Percentiles rank a stretch among this genome's conserved stretches.
Evolutionary conservation across 2,329 filamentous ascomycete genomes (phyloP).

Genomic region (Lasiodiplodia sp.): DNA sequence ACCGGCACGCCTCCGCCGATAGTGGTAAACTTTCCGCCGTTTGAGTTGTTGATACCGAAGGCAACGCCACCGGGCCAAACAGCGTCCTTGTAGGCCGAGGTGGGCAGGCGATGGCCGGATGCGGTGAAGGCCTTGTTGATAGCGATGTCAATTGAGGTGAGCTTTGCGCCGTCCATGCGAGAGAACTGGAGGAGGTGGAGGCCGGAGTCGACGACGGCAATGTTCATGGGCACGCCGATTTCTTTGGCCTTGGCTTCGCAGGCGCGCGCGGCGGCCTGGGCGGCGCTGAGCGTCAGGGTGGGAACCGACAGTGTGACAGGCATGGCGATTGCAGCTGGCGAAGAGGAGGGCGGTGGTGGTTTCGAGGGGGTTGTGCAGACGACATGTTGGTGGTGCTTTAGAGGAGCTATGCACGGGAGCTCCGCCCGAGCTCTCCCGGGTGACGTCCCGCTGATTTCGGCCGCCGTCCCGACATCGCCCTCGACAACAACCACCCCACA

Average conservation of each 20-base stretch:
- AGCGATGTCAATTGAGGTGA: constrained; percentile 66
- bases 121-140: constrained; percentile 69
- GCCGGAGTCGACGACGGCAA: constrained; percentile 56
- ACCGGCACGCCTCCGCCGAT: constrained; percentile 64
- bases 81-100: constrained; percentile 60
- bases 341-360: background rate
- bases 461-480: constrained; percentile 31
- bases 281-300: constrained; percentile 46
- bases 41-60: constrained; percentile 60
- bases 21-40: constrained; percentile 61
- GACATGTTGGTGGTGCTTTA: constrained; percentile 4
- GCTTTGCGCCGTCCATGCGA: constrained; percentile 58
- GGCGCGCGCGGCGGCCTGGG: constrained; percentile 45
- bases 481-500: constrained; percentile 15
- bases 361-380: background rate
- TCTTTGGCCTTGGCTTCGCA: constrained; percentile 45
- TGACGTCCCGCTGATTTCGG: constrained; percentile 29
- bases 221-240: constrained; percentile 56
- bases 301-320: constrained; percentile 39
- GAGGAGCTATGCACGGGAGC: constrained; percentile 4
- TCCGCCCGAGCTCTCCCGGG: constrained; percentile 31
- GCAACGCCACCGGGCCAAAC: constrained; percentile 62
- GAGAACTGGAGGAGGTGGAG: constrained; percentile 56
- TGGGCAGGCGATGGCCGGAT: constrained; percentile 61
- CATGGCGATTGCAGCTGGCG: constrained; percentile 11